Conservation (phyloP, 75 land plant species). For the Selaginella moellendorffii region DNA sequence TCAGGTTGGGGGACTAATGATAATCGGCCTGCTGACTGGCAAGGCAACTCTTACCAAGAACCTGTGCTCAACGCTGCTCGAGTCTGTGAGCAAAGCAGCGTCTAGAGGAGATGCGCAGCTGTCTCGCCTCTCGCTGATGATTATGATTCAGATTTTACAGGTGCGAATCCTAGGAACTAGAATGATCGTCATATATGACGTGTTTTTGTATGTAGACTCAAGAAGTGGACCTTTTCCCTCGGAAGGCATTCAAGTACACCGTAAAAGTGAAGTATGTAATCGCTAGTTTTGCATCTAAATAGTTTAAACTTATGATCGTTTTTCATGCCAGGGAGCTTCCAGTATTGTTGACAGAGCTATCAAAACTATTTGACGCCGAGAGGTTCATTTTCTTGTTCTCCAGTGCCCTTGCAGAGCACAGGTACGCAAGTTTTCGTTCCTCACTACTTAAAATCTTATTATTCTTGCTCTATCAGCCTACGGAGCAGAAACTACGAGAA, state of each 20-base stretch:
- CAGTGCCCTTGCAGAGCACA: conserved; percentile 32
- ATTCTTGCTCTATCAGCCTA: background rate
- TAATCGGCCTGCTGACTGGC: conserved; percentile 44
- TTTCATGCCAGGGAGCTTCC: conserved; percentile 38
- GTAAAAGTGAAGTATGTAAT: conserved; percentile 22
- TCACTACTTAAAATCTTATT: no score
- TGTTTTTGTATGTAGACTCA: conserved; percentile 26
- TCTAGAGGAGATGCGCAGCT: conserved; percentile 32
- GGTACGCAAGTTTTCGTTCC: no score
- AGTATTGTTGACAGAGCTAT: conserved; percentile 29
- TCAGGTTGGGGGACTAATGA: conserved; percentile 83
- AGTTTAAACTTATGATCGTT: conserved; percentile 1
- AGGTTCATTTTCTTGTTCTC: conserved; percentile 38
- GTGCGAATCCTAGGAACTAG: no score
- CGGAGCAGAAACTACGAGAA: background rate
- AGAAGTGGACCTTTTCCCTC: conserved; percentile 20
- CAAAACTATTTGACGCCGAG: conserved; percentile 40
- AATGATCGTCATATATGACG: background rate
- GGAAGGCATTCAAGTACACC: conserved; percentile 25
- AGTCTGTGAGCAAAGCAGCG: conserved; percentile 24
- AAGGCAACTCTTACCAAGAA: conserved; percentile 37
- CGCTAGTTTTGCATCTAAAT: background rate
- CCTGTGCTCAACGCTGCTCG: conserved; percentile 33
- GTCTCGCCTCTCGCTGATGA: conserved; percentile 42
- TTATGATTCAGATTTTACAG: conserved; percentile 56